Conservation (phyloP, 169 alveolate species). For the Eimeria brunetti region DNA sequence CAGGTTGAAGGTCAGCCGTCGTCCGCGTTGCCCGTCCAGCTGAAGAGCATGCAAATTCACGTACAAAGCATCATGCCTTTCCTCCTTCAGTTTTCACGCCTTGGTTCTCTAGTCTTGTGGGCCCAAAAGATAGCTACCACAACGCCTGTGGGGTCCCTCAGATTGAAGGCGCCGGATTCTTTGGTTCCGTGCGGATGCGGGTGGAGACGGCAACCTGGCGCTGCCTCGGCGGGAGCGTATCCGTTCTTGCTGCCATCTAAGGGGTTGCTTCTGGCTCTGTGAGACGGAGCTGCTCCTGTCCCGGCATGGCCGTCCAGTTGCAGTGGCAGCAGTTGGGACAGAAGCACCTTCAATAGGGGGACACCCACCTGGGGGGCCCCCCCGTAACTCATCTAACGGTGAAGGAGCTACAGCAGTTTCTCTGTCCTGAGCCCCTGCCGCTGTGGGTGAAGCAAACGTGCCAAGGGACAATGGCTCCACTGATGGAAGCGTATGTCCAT, state of each 20-base stretch:
- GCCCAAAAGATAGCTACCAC: background rate
- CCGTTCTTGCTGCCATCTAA: constrained; percentile 14
- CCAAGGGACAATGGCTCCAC: background rate
- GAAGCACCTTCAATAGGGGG: constrained; percentile 27
- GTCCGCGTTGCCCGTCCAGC: background rate
- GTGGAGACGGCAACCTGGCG: constrained; percentile 29
- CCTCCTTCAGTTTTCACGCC: background rate
- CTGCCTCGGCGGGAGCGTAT: constrained; percentile 33
- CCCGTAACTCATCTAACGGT: background rate
- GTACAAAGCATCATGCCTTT: background rate
- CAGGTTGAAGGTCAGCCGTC: background rate
- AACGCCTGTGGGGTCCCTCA: constrained; percentile 30
- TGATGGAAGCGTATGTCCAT: background rate
- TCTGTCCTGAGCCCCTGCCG: constrained; percentile 17
- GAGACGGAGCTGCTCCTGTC: background rate
- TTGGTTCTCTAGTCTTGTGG: background rate
- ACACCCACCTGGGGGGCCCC: background rate
- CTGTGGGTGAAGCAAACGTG: background rate
- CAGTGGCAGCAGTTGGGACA: constrained; percentile 50
- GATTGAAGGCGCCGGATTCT: constrained; percentile 25
- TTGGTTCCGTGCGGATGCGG: background rate
- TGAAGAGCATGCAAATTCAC: background rate
- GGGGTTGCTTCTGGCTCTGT: background rate
- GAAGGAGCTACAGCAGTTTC: background rate
- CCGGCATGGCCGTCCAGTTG: background rate